These are phyloP conservation scores for Hymenoscyphus infarciens DNA, from an alignment of 2,329 filamentous ascomycete genomes.

Conservation along the genomic window DNA sequence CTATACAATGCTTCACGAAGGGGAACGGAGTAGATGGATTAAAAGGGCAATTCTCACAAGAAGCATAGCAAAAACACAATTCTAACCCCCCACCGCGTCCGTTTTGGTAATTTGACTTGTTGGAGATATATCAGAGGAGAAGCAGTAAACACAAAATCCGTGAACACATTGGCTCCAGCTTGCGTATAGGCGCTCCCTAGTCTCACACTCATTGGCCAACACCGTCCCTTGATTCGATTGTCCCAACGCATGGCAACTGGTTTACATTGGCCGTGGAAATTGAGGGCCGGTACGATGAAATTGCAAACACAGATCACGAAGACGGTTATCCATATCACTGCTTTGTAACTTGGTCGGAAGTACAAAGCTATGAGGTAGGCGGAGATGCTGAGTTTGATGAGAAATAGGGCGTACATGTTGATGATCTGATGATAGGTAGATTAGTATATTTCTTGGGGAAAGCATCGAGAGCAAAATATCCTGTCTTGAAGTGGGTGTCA, in stretches of 20 bases:
- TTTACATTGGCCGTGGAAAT: not conserved
- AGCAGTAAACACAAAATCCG: slow-evolving; percentile 7
- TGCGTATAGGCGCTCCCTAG: not conserved
- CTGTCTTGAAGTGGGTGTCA: too few species aligned
- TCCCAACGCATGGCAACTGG: slow-evolving; percentile 1
- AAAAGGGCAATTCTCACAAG: not conserved
- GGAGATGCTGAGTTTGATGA: slow-evolving; percentile 4
- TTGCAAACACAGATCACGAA: slow-evolving; percentile 2
- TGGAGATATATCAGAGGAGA: slow-evolving; percentile 4
- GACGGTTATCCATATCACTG: not conserved
- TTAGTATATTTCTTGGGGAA: not conserved
- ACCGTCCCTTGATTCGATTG: not conserved
- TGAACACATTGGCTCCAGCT: slow-evolving; percentile 1
- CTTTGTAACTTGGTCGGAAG: not conserved
- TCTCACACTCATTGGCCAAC: slow-evolving; percentile 5
- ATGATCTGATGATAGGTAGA: not conserved
- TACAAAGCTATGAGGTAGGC: slow-evolving; percentile 1
- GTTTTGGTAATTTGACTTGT: not conserved
- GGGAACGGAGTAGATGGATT: not conserved
- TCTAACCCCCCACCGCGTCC: slow-evolving; percentile 1
- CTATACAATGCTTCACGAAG: not conserved
- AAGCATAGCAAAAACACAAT: slow-evolving; percentile 2
- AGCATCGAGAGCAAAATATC: too few species aligned
- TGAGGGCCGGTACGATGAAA: not conserved
- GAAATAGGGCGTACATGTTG: slow-evolving; percentile 5